These are phyloP conservation scores for Colletotrichum sp. DNA, from an alignment of 2,329 filamentous ascomycete species.

Conservation along the genomic window DNA sequence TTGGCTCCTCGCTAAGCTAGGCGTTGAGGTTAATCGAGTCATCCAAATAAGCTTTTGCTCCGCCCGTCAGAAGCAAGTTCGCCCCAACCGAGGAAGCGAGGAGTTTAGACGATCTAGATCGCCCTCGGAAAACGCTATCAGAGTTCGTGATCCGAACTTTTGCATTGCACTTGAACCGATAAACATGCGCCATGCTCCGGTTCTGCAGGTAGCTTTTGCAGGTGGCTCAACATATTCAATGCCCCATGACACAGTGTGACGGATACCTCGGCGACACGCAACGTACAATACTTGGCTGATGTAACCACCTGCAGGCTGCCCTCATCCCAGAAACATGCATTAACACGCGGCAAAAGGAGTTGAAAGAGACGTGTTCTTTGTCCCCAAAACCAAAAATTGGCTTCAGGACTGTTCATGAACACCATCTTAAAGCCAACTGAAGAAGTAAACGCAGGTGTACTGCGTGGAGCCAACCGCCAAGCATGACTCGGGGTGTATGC, in stretches of 20 bases:
- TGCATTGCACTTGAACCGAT: neutral
- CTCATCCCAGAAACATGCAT: neutral
- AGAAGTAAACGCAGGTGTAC: neutral
- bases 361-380: neutral
- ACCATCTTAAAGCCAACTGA: neutral
- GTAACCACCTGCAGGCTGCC: neutral
- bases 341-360: rapidly evolving
- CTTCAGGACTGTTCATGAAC: neutral
- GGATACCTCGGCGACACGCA: neutral
- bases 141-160: neutral
- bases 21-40: too few relatives aligned
- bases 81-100: neutral
- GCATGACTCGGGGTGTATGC: neutral
- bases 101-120: neutral
- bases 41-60: neutral
- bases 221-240: neutral
- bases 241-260: neutral
- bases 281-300: neutral
- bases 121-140: neutral
- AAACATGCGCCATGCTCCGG: neutral
- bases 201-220: neutral
- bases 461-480: neutral
- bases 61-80: neutral
- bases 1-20: neutral
- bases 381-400: rapidly evolving